Evolutionary conservation across 148 eudicot genomes (phyloP), one percentile per base, ranked within the genome.

Genomic region (Rhododendron simsii): DNA sequence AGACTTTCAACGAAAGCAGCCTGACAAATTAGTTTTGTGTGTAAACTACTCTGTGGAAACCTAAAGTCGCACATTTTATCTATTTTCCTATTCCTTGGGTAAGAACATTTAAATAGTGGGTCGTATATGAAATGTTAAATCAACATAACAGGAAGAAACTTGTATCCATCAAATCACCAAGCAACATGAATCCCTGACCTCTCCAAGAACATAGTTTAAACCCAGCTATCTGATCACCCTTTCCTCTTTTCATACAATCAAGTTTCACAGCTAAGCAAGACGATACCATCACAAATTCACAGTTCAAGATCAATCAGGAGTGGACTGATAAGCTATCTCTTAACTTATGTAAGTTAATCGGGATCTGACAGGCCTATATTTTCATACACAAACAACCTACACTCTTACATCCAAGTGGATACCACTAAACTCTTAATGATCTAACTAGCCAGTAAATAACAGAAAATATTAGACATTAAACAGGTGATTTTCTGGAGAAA

Each of bases 151-250:
- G 26, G 50, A 41, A 41, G 50, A 7, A 76, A 20, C 28, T 39
- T 39, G 21, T 39, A 15, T 61, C 41, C 13, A 37, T 13, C 21
- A 26, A 83, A 41, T 83, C 33, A 33, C 15, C 41, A 67, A 65
- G 47, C 84, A 81, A 37, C 84, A 55, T 13, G 33, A 67, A 67
- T 67, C 85, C 75, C 26, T 23, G 23, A 65, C 9, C 85, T n/a
- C n/a, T 63, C 37, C 39, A 28, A 48, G 13, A 47, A 67, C 15
- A 6, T 48, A 45, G 33, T 67, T 83, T 9, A 21, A 45, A 83
- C 41, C 59, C 16, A 9, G 59, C 15, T 69, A 83, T 15, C 39
- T 67, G 59, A 44, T 41, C 84, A 61, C 48, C 39, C 85, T 51
- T 83, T 83, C 73, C 12, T 5, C 55, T 10, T 69, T 63, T 61